phyloP scores from a whole-genome alignment of 805 yeast species.

The Pichia deserticola region DNA sequence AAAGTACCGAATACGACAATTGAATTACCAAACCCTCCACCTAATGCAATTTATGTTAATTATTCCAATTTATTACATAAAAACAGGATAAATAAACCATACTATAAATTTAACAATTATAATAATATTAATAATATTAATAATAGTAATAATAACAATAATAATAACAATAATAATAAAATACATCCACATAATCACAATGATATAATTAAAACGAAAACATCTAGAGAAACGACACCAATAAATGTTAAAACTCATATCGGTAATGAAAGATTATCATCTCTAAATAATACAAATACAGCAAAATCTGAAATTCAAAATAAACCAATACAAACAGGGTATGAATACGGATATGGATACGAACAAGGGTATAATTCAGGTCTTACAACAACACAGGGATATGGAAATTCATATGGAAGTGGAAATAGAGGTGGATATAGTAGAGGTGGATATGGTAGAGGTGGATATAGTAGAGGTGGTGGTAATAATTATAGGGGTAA shows the following conservation, averaged over 20 bases:
- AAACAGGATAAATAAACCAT: not conserved
- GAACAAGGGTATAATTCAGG: not conserved
- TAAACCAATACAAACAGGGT: not conserved
- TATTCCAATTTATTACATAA: not conserved
- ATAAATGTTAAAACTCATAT: not conserved
- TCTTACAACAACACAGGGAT: too few species aligned
- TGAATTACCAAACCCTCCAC: constrained; percentile 33
- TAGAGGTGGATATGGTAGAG: not conserved
- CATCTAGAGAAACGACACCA: not conserved
- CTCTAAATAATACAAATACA: not conserved
- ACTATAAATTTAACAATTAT: not conserved
- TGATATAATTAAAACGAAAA: too few species aligned
- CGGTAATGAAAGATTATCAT: too few species aligned
- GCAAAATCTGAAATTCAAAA: not conserved
- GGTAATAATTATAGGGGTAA: too few species aligned
- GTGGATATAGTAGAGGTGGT: not conserved
- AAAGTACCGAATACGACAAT: constrained; percentile 10
- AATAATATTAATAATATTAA: not conserved
- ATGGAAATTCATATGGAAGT: too few species aligned
- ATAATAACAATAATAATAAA: too few species aligned
- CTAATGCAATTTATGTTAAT: constrained; percentile 15
- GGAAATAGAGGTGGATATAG: constrained; percentile 2
- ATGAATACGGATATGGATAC: constrained; percentile 3
- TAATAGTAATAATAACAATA: too few species aligned
- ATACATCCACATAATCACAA: too few species aligned